Evolutionary conservation across 1,284 basidiomycete genomes (phyloP).

Genomic region (Trichosporon coremiiforme): DNA sequence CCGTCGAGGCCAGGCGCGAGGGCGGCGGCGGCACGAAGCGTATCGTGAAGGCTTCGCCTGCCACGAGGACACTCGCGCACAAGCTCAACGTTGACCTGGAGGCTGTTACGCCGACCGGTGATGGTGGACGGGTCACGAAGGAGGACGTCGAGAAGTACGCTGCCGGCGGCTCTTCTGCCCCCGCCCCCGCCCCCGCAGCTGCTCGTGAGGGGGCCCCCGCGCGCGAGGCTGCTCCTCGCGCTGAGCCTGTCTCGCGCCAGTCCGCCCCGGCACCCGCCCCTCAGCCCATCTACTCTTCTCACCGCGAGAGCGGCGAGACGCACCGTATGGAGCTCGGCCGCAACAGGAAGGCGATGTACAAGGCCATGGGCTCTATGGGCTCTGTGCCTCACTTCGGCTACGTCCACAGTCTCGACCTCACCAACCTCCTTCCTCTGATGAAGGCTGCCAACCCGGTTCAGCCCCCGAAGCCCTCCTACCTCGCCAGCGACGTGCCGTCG

Average conservation of each 20-base stretch:
- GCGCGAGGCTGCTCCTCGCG: too few species aligned
- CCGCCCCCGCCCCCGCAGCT: background rate
- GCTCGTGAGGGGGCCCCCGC: conserved; percentile 18
- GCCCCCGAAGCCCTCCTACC: conserved; percentile 57
- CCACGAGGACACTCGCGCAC: conserved; percentile 44
- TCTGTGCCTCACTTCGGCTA: conserved; percentile 80
- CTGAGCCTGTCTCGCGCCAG: conserved; percentile 6
- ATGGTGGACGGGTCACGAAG: conserved; percentile 66
- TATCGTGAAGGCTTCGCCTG: conserved; percentile 46
- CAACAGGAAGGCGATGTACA: conserved; percentile 81
- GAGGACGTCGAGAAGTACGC: conserved; percentile 61
- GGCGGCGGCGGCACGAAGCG: conserved; percentile 20
- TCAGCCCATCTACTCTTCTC: conserved; percentile 15
- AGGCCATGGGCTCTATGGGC: conserved; percentile 70
- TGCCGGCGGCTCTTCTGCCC: conserved; percentile 19
- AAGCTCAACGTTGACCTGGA: conserved; percentile 42
- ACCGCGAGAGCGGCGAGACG: conserved; percentile 64
- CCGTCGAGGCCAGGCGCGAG: conserved; percentile 28
- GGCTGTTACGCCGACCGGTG: conserved; percentile 64
- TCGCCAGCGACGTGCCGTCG: conserved; percentile 60
- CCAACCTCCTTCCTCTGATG: conserved; percentile 69
- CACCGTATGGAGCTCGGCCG: conserved; percentile 66
- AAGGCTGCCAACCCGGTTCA: conserved; percentile 66
- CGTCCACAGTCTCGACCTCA: conserved; percentile 79
- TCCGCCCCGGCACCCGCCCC: background rate